phyloP scores from a whole-genome alignment of 139 green algal genomes.

The Nannochloris sp. region DNA sequence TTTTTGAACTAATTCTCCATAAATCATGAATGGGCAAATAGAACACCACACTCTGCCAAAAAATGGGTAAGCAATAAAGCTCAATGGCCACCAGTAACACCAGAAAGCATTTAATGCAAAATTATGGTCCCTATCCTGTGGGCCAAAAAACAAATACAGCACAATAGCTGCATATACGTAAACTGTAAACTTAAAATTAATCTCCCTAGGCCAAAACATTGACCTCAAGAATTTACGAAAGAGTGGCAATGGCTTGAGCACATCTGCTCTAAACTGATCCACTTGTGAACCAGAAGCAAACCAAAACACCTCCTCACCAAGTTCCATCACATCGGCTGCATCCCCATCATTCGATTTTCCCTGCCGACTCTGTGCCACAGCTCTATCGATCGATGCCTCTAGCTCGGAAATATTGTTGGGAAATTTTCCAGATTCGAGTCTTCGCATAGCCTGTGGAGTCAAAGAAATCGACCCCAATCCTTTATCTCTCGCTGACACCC shows the following conservation, averaged over 20 bases:
- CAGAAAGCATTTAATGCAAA: constrained; percentile 69
- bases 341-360: neutral
- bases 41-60: constrained; percentile 68
- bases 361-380: constrained; percentile 33
- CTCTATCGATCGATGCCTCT: constrained; percentile 41
- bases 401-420: constrained; percentile 65
- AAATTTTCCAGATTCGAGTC: constrained; percentile 51
- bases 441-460: constrained; percentile 42
- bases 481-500: constrained; percentile 15
- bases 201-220: constrained; percentile 46
- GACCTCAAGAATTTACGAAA: constrained; percentile 42
- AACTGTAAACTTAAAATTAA: constrained; percentile 53
- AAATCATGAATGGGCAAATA: constrained; percentile 82
- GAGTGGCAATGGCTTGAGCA: constrained; percentile 32
- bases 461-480: constrained; percentile 21
- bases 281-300: constrained; percentile 26
- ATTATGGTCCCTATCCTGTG: constrained; percentile 63
- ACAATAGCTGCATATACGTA: constrained; percentile 41
- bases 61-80: constrained; percentile 67
- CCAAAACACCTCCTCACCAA: constrained; percentile 45
- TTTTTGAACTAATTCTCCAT: constrained; percentile 9
- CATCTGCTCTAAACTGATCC: constrained; percentile 39
- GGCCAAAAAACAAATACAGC: constrained; percentile 46
- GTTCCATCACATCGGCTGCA: constrained; percentile 5
- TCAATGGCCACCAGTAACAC: constrained; percentile 68